Evolutionary conservation across 768 basidiomycete species (phyloP).

Genomic region (Cystobasidium tubakii): DNA sequence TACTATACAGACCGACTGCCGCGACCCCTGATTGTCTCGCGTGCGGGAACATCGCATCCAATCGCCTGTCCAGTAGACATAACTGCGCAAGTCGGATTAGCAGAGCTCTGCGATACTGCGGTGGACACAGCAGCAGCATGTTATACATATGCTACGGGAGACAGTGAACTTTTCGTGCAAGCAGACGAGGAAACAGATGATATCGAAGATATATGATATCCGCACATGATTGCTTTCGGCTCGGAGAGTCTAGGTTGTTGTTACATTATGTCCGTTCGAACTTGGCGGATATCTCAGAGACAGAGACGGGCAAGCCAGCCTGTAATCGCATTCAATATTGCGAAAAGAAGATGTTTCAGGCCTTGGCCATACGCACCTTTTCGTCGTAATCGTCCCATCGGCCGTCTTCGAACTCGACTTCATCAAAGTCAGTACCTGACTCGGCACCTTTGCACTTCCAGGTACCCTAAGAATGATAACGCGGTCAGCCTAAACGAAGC

Average conservation of each 20-base stretch:
- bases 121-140: not conserved
- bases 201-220: not conserved
- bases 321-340: not conserved
- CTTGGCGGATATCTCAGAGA: constrained; percentile 24
- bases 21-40: not conserved
- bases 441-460: constrained; percentile 70
- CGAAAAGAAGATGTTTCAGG: not conserved
- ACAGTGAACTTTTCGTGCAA: not conserved
- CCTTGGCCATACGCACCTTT: constrained; percentile 56
- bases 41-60: not conserved
- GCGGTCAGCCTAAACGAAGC: not conserved
- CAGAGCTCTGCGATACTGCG: constrained; percentile 26
- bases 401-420: constrained; percentile 56
- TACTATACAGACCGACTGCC: not conserved
- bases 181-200: not conserved
- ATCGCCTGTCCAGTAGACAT: not conserved
- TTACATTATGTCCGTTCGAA: constrained; percentile 20
- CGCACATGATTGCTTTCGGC: not conserved
- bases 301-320: constrained; percentile 16
- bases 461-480: constrained; percentile 55
- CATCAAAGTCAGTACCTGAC: constrained; percentile 58
- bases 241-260: not conserved
- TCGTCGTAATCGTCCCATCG: constrained; percentile 90
- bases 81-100: not conserved
- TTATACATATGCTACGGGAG: constrained; percentile 10